phyloP scores from a whole-genome alignment of 805 yeast genomes.

The Cyberlindnera nakhonratchasimensis region DNA sequence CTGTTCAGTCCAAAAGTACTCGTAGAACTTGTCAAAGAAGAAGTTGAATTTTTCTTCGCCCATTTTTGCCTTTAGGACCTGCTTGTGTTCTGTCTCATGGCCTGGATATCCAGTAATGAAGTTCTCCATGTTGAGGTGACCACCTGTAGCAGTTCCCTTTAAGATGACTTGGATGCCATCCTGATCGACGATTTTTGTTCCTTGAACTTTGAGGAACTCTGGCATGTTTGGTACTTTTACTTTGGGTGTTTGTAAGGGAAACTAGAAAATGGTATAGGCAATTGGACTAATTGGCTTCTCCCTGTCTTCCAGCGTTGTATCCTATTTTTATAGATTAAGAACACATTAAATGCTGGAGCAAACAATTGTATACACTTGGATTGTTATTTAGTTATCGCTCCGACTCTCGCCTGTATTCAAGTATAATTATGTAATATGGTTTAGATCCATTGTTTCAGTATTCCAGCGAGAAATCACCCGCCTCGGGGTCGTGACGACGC shows the following conservation, averaged over 20 bases:
- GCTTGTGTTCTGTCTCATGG: conserved; percentile 48
- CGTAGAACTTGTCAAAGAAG: conserved; percentile 50
- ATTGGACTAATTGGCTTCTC: neutral
- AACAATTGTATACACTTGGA: no score
- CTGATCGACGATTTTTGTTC: conserved; percentile 46
- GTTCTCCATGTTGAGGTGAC: conserved; percentile 53
- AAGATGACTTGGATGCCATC: conserved; percentile 39
- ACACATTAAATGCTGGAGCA: no score
- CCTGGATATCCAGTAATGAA: conserved; percentile 56
- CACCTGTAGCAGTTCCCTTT: conserved; percentile 48
- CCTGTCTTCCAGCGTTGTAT: no score
- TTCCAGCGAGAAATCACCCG: no score
- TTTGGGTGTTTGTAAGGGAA: neutral
- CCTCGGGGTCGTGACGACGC: no score
- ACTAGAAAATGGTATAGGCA: neutral
- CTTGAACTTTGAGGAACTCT: conserved; percentile 38
- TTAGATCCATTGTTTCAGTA: no score
- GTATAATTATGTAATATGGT: no score
- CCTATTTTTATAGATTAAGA: neutral
- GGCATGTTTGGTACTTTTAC: conserved; percentile 6
- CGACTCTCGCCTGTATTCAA: no score
- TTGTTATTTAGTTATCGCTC: no score
- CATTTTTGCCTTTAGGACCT: conserved; percentile 36
- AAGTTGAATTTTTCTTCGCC: conserved; percentile 46
- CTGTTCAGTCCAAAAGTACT: conserved; percentile 49